A percentile compares a stretch with the other conserved stretches of the same genome.
Evolutionary conservation across 768 basidiomycete genomes (phyloP).

Genomic region (Boletus vinaceobasis): DNA sequence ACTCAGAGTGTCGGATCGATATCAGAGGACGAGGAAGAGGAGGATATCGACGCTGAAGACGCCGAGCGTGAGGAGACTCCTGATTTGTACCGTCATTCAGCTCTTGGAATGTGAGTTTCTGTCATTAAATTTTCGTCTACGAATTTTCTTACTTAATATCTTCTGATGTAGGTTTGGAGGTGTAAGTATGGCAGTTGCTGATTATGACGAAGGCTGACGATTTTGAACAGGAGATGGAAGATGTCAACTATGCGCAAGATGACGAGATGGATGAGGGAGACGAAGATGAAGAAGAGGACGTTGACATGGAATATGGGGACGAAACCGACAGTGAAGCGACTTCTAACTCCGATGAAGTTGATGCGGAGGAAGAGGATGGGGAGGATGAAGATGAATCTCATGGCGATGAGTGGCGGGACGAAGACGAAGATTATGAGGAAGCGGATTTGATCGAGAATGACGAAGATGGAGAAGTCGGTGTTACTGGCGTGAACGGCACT

Average conservation of each 20-base stretch:
- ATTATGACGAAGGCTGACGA: constrained; percentile 15
- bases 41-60: constrained; percentile 57
- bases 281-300: constrained; percentile 79
- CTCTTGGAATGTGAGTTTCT: constrained; percentile 79
- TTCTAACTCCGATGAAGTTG: constrained; percentile 69
- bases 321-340: constrained; percentile 81
- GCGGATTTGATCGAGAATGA: constrained; percentile 62
- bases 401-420: constrained; percentile 53
- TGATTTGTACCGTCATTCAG: constrained; percentile 93
- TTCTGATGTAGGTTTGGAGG: constrained; percentile 58
- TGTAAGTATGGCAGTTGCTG: constrained; percentile 44
- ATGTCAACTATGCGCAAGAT: constrained; percentile 60
- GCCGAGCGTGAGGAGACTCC: constrained; percentile 75
- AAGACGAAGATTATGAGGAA: constrained; percentile 54
- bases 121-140: not conserved
- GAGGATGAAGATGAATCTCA: constrained; percentile 50
- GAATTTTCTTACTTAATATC: constrained; percentile 8
- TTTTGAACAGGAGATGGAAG: constrained; percentile 74
- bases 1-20: constrained; percentile 39
- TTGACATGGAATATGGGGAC: constrained; percentile 85
- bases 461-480: constrained; percentile 46
- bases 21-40: constrained; percentile 49
- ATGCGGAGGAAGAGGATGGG: constrained; percentile 60
- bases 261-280: constrained; percentile 81
- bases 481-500: constrained; percentile 50